Conservation (phyloP, 2,329 filamentous ascomycete genomes). For the Sclerotinia nivalis region DNA sequence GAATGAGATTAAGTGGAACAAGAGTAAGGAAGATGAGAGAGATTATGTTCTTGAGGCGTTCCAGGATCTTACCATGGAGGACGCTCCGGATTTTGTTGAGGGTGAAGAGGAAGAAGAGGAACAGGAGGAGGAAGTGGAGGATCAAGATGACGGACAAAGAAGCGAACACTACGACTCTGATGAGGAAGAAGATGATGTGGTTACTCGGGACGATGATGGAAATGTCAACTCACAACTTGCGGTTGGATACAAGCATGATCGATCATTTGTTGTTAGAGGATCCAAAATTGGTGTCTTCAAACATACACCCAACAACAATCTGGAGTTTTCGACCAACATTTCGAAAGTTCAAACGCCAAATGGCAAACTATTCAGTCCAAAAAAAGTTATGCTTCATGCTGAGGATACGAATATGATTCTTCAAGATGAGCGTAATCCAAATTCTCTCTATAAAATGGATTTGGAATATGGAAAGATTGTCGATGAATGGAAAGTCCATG, state of each 20-base stretch:
- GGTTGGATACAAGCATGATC: constrained; percentile 94
- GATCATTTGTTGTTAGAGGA: constrained; percentile 94
- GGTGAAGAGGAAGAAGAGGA: constrained; percentile 51
- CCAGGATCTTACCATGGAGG: constrained; percentile 90
- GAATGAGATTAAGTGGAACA: constrained; percentile 91
- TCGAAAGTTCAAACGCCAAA: constrained; percentile 89
- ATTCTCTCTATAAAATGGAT: constrained; percentile 95
- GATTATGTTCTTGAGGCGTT: constrained; percentile 96
- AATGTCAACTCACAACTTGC: constrained; percentile 92
- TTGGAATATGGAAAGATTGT: constrained; percentile 97
- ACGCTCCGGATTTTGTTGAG: constrained; percentile 57
- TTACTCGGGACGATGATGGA: constrained; percentile 67
- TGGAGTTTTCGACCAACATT: constrained; percentile 96
- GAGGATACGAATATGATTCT: constrained; percentile 43
- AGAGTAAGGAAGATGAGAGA: constrained; percentile 86
- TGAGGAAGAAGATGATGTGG: constrained; percentile 77
- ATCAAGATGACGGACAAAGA: constrained; percentile 61
- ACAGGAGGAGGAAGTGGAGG: constrained; percentile 54
- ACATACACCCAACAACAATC: constrained; percentile 85
- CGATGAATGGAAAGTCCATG: constrained; percentile 97
- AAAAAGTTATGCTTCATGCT: constrained; percentile 53
- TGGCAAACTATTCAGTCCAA: constrained; percentile 86
- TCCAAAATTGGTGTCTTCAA: constrained; percentile 99
- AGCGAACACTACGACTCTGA: constrained; percentile 75
- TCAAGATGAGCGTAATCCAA: constrained; percentile 63